Percentiles rank a stretch among this genome's conserved stretches.
phyloP scores from a whole-genome alignment of 768 basidiomycete genomes.

The Kwoniella dejecticola region DNA sequence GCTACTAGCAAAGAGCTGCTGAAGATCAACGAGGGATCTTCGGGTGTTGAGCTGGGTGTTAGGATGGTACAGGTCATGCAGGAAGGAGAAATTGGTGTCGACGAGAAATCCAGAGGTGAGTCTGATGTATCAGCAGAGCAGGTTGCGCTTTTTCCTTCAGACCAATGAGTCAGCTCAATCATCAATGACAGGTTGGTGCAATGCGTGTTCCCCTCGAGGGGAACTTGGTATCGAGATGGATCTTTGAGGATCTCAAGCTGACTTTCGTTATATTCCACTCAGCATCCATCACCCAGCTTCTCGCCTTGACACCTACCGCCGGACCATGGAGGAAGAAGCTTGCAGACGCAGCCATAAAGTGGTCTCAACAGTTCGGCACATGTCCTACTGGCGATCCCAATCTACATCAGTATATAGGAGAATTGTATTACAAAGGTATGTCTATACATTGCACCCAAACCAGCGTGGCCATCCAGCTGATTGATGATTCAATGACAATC shows the following conservation, averaged over 20 bases:
- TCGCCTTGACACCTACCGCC: constrained; percentile 75
- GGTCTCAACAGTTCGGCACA: constrained; percentile 77
- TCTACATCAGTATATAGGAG: constrained; percentile 86
- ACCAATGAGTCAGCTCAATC: too few species aligned
- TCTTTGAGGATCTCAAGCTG: too few species aligned
- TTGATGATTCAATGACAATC: too few species aligned
- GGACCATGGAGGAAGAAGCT: constrained; percentile 90
- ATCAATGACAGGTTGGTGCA: too few species aligned
- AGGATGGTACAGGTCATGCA: constrained; percentile 86
- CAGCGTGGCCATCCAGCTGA: neutral
- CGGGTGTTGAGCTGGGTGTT: constrained; percentile 79
- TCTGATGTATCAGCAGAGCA: too few species aligned
- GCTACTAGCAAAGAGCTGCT: constrained; percentile 83
- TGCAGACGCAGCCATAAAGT: constrained; percentile 79
- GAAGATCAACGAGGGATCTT: constrained; percentile 83
- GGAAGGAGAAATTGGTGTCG: constrained; percentile 68
- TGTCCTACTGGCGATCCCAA: constrained; percentile 84
- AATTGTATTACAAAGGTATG: constrained; percentile 61
- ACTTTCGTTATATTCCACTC: constrained; percentile 3
- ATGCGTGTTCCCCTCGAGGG: too few species aligned
- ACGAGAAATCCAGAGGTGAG: constrained; percentile 79
- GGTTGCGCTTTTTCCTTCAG: too few species aligned
- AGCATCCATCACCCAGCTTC: constrained; percentile 88
- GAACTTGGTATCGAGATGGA: too few species aligned
- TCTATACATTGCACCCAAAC: neutral